Evolutionary conservation across 1,139 yeast species (phyloP), one percentile per base, ranked within the genome.

Genomic region (Taiozyma onychis): DNA sequence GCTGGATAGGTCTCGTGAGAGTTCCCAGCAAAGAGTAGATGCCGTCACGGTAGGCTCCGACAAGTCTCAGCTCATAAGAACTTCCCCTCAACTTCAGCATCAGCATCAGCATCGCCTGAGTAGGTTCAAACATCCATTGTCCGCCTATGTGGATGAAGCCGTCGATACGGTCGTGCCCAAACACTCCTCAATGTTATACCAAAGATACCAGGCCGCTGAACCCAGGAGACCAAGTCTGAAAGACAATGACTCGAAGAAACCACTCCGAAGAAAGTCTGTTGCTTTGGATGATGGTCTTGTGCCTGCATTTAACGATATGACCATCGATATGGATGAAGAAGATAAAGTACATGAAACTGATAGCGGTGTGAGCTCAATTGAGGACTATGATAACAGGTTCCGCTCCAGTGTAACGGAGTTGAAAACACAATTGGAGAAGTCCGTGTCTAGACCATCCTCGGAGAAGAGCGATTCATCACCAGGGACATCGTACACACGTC

Each of bases 251-350:
- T 18, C 35, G 44, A 32, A 22, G 37, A 45, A 47, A 22, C 39
- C 51, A 9, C 46, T 52, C 7, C 45, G 45, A 24, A 48, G 52
- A 26, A 46, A 48, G 3, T 46, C 57, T 8, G 47, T 57, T 3
- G 43, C 54, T 1, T 51, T 58, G 55, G 56, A 50, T 27, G 57
- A 58, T 47, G 62, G 54, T 14, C 22, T 57, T n/a, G 51, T 59
- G 2, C 62, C 61, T 1, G 62, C 62, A 0, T 57, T 58, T 43
- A 56, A 54, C 24, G 57, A 54, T 18, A 45, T 57, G 50, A 56
- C 53, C 27, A 56, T 60, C 48, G 62, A 58, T 32, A 14, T 60
- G 7, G 60, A 48, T 8, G 53, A 51, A 8, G n/a, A 30, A 4
- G 47, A 28, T 4, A 44, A 42, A 13, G 53, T 44, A 3, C 22